Base-by-base conservation (phyloP, 495 filamentous ascomycete species). In the Podospora australis region DNA sequence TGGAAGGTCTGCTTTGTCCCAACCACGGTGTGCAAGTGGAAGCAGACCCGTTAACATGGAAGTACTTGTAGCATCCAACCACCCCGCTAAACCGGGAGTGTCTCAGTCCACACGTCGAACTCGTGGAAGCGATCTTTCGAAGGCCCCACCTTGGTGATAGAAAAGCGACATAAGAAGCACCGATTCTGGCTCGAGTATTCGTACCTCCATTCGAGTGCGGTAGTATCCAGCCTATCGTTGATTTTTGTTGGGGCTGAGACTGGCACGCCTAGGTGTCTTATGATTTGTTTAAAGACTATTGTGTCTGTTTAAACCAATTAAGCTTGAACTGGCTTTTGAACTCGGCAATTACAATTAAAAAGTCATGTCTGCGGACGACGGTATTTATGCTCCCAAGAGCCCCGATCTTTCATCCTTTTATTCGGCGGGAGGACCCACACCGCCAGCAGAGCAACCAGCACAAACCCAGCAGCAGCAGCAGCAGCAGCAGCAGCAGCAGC, bases 341-440 rank as follows among this genome's bases (percentile, higher is more conserved):
- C 41, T 4, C 17, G 11, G 19, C 41, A n/a, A n/a, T n/a, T n/a
- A n/a, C n/a, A n/a, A n/a, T n/a, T n/a, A n/a, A n/a, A n/a, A 48
- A 48, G 59, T 49, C 57, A 75, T 73, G 71, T 69, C 70, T 34
- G 65, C 56, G 48, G 70, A 66, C 50, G 67, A 23, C 8, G 22
- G 58, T 52, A 60, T 64, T 42, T 79, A 78, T 64, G 75, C 73
- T 54, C 76, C 76, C 52, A 74, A 70, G 64, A 77, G 73, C 46
- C 76, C 76, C 52, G 76, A 78, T 59, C 68, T 79, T 48, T 76
- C 74, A 21, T 70, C 67, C 42, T 74, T 78, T 47, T 70, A 72
- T 48, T 64, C 72, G 38, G 39, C 66, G 32, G 54, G n/a, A n/a
- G n/a, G 49, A 55, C 54, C 60, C 57, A 59, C 56, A 29, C 39